Percentiles rank a stretch among this genome's conserved stretches.
These are phyloP conservation scores for Plantago coronopus DNA, from an alignment of 305 asterid genomes.

Conservation along the genomic window DNA sequence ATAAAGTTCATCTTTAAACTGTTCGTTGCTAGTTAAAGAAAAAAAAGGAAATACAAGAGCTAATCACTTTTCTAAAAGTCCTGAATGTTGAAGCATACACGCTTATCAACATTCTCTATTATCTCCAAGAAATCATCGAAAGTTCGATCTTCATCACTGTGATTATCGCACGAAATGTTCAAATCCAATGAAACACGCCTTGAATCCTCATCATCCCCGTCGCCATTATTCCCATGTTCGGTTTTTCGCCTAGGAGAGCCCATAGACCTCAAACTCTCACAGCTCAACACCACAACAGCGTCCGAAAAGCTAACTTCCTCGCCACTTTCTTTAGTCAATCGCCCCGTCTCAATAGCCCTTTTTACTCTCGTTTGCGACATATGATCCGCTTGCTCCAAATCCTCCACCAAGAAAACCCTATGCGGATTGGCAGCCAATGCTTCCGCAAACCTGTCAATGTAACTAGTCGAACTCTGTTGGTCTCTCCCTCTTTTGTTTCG, in stretches of 20 bases:
- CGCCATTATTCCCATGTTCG: constrained; percentile 10
- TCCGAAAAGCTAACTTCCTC: constrained; percentile 57
- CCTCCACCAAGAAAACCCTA: constrained; percentile 68
- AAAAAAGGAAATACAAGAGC: no score
- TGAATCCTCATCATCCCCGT: constrained; percentile 6
- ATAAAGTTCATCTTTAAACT: not conserved
- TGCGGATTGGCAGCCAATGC: constrained; percentile 50
- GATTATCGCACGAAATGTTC: constrained; percentile 51
- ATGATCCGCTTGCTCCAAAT: constrained; percentile 55
- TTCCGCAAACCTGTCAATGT: constrained; percentile 42
- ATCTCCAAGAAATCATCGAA: constrained; percentile 42
- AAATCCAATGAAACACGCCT: constrained; percentile 50
- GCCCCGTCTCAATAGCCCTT: constrained; percentile 64
- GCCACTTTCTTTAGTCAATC: constrained; percentile 28
- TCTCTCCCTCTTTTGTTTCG: constrained; percentile 55
- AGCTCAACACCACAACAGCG: constrained; percentile 62
- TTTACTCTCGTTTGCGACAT: constrained; percentile 44
- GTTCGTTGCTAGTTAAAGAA: not conserved
- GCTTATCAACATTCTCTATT: constrained; percentile 56
- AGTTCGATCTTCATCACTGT: constrained; percentile 21
- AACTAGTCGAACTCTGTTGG: constrained; percentile 39
- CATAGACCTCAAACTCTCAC: constrained; percentile 56
- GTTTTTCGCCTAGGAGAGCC: constrained; percentile 46
- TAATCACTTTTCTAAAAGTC: constrained; percentile 20
- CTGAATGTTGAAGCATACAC: constrained; percentile 42